A percentile compares a stretch with the other conserved stretches of the same genome.
Conservation (phyloP, 139 green algal species). For the Chlamydomonas incerta region DNA sequence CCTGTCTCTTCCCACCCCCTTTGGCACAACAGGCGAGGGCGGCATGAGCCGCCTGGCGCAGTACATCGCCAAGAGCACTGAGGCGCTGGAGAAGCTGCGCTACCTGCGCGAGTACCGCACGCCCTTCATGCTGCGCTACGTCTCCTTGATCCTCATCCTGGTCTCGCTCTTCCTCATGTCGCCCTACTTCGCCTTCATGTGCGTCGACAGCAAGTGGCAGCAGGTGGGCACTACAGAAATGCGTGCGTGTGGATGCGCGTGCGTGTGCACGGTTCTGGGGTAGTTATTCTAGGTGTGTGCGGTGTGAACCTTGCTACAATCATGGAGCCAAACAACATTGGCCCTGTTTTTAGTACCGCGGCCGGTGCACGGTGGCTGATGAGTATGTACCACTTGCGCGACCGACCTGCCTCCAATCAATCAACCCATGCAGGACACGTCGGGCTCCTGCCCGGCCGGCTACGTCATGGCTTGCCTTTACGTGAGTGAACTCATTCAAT, state of each 20-base stretch:
- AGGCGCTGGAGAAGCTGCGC: conserved; percentile 13
- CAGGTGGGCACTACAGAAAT: too few species aligned
- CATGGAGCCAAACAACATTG: too few species aligned
- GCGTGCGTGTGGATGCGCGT: too few species aligned
- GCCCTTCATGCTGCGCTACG: conserved; percentile 39
- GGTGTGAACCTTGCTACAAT: too few species aligned
- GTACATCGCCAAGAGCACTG: background rate
- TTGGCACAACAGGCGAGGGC: conserved; percentile 26
- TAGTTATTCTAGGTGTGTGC: too few species aligned
- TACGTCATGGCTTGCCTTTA: conserved; percentile 31
- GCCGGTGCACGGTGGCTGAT: too few species aligned
- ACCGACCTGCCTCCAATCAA: too few species aligned
- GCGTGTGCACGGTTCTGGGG: too few species aligned
- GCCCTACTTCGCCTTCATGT: conserved; percentile 42
- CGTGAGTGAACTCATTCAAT: too few species aligned
- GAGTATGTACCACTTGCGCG: too few species aligned
- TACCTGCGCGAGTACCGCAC: conserved; percentile 35
- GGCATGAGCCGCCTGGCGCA: conserved; percentile 20
- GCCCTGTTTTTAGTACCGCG: too few species aligned
- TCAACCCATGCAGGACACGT: background rate
- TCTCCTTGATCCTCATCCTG: conserved; percentile 18
- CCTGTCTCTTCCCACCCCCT: too few species aligned
- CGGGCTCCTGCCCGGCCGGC: conserved; percentile 19
- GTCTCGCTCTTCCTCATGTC: conserved; percentile 17
- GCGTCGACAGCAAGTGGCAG: conserved; percentile 6